These are phyloP conservation scores for Wickerhamomyces queroliae DNA, from an alignment of 805 yeast genomes.

Conservation along the genomic window DNA sequence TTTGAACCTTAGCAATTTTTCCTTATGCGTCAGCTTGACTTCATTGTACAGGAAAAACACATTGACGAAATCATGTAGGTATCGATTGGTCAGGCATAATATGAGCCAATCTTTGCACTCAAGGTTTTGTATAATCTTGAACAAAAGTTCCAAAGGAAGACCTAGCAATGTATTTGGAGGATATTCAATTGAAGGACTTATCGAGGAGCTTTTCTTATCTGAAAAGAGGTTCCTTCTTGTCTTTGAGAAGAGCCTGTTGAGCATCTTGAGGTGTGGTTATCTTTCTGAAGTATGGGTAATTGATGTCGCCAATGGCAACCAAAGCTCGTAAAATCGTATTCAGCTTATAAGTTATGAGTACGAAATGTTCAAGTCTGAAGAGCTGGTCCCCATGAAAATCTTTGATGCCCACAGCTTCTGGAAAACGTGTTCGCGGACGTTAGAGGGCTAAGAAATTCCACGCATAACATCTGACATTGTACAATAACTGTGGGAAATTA, in stretches of 20 bases:
- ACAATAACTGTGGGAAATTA: no score
- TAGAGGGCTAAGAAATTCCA: no score
- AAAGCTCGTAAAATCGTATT: no score
- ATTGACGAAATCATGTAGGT: slow-evolving; percentile 30
- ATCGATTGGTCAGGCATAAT: slow-evolving; percentile 31
- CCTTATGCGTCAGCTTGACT: slow-evolving; percentile 22
- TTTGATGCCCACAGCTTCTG: no score
- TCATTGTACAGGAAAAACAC: slow-evolving; percentile 31
- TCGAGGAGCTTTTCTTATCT: not conserved
- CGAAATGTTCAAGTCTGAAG: no score
- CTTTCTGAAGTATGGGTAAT: not conserved
- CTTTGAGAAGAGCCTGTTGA: not conserved
- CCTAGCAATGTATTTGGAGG: slow-evolving; percentile 30
- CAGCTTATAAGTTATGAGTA: no score
- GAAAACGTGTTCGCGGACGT: no score
- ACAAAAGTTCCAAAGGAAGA: slow-evolving; percentile 37
- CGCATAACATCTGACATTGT: no score
- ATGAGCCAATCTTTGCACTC: slow-evolving; percentile 17
- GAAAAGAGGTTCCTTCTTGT: not conserved
- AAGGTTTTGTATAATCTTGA: slow-evolving; percentile 28
- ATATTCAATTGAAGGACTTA: slow-evolving; percentile 14
- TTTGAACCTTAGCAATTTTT: slow-evolving; percentile 23
- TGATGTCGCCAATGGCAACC: not conserved
- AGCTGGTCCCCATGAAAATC: no score
- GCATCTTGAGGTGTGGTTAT: not conserved